A percentile compares a stretch with the other conserved stretches of the same genome.
Conservation (phyloP, 2,329 filamentous ascomycete species). For the Metarhizium anisopliae region DNA sequence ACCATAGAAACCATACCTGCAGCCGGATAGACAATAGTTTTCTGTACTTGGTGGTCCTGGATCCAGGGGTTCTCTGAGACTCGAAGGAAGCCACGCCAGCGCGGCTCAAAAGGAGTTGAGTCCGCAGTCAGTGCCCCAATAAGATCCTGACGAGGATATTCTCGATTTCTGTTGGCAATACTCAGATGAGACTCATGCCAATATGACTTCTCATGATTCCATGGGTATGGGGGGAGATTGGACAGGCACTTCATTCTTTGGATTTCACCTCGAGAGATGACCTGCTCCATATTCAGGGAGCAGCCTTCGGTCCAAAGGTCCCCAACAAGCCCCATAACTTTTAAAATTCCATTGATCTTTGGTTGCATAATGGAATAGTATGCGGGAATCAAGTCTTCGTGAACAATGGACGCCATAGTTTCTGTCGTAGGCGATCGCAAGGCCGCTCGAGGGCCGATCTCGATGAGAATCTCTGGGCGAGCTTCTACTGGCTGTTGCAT, state of each 20-base stretch:
- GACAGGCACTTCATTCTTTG: slow-evolving; percentile 25
- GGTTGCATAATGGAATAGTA: slow-evolving; percentile 22
- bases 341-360: slow-evolving; percentile 12
- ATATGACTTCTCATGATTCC: slow-evolving; percentile 43
- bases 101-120: slow-evolving; percentile 34
- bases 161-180: slow-evolving; percentile 32
- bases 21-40: slow-evolving; percentile 40
- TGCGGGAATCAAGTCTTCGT: slow-evolving; percentile 2
- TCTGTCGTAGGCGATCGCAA: slow-evolving; percentile 29
- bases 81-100: slow-evolving; percentile 41
- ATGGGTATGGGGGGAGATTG: slow-evolving; percentile 42
- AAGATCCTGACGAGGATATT: slow-evolving; percentile 39
- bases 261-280: slow-evolving; percentile 13
- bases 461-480: slow-evolving; percentile 27
- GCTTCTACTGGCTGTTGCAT: slow-evolving; percentile 17
- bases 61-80: slow-evolving; percentile 43
- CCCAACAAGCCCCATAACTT: slow-evolving; percentile 23
- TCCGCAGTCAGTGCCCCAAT: slow-evolving; percentile 38
- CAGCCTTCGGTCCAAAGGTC: slow-evolving; percentile 28
- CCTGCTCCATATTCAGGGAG: slow-evolving; percentile 20
- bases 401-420: slow-evolving; percentile 16
- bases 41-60: slow-evolving; percentile 40
- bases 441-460: slow-evolving; percentile 30
- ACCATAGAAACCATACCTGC: slow-evolving; percentile 42
- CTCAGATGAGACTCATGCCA: slow-evolving; percentile 45